Evolutionary conservation across 2,329 filamentous ascomycete species (phyloP), one percentile per base, ranked within the genome.

Genomic region (Phialemoniopsis sp.): DNA sequence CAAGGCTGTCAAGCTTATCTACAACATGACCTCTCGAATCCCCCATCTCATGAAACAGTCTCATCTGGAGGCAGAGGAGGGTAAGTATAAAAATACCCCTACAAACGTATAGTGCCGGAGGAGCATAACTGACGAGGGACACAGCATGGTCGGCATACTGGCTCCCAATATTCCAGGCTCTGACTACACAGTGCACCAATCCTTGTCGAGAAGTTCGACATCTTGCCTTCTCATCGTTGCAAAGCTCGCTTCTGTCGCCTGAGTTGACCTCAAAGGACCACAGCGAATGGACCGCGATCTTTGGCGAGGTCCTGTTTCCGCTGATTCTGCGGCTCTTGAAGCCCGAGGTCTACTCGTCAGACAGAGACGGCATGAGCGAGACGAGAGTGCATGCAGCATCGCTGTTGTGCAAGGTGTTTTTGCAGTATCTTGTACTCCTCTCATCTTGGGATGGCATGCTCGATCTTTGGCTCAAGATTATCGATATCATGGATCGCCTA

Each of bases 141-240:
- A n/a, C 46, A 87, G 93, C 93, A 13, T 98, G 93, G 93, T 89
- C 89, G 37, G 89, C 93, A 8, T 98, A 98, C 60, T 98, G 93
- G 93, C 83, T 90, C 13, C 93, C 91, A 2, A 89, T 98, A 18
- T 93, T 98, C 63, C 81, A 89, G 50, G 87, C 89, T 6, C 68
- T 98, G 14, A 93, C 87, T 4, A 81, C 80, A 5, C 93, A 98
- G 64, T 96, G 90, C 63, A 87, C 88, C 39, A 98, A 97, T 57
- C 89, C 90, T 1, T 96, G 89, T 56, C 85, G 91, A 39, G 90
- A 96, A 52, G 88, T 98, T 43, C 82, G 93, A 4, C 87, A 95
- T 53, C 78, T 94, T 54, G 89, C 93, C 2, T 88, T 97, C 51
- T 81, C 85, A 8, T 88, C 84, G 9, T 72, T 98, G 13, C 91